A percentile compares a stretch with the other conserved stretches of the same genome.
Conservation (phyloP, 164 flowering plant species). For the Sextonia rubra region DNA sequence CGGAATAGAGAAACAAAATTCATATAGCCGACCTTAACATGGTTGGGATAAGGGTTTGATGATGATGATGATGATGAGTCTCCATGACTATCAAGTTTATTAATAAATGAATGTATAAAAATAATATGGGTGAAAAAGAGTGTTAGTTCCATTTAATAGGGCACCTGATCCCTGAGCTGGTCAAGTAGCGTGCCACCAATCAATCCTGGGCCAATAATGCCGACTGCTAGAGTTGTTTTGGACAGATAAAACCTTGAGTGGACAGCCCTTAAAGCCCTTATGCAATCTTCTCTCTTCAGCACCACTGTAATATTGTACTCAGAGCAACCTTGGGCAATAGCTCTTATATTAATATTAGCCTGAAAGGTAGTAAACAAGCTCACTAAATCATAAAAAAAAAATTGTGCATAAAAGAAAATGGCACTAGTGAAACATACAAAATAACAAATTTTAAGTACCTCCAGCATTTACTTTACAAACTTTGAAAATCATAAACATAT, state of each 20-base stretch:
- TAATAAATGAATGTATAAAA: too few relatives aligned
- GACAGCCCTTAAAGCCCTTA: constrained; percentile 81
- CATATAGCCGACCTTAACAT: too few relatives aligned
- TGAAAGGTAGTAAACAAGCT: constrained; percentile 27
- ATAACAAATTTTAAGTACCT: too few relatives aligned
- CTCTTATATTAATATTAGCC: constrained; percentile 90
- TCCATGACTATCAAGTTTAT: too few relatives aligned
- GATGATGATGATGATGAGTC: too few relatives aligned
- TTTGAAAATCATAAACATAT: not conserved
- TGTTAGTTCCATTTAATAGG: not conserved
- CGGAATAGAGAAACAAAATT: too few relatives aligned
- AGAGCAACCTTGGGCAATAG: constrained; percentile 98
- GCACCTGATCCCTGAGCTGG: constrained; percentile 94
- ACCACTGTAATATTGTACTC: constrained; percentile 95
- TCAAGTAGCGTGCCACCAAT: constrained; percentile 91
- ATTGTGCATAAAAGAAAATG: not conserved
- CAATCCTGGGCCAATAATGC: constrained; percentile 92
- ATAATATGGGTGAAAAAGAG: not conserved
- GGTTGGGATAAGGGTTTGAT: too few relatives aligned
- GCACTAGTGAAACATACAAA: not conserved
- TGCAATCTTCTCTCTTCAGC: constrained; percentile 84
- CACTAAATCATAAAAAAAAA: not conserved
- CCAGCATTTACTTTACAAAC: not conserved
- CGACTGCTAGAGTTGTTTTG: constrained; percentile 87
- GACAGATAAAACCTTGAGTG: constrained; percentile 93